These are phyloP conservation scores for Ophiostoma himal-ulmi DNA, from an alignment of 2,329 filamentous ascomycete species.

Conservation along the genomic window DNA sequence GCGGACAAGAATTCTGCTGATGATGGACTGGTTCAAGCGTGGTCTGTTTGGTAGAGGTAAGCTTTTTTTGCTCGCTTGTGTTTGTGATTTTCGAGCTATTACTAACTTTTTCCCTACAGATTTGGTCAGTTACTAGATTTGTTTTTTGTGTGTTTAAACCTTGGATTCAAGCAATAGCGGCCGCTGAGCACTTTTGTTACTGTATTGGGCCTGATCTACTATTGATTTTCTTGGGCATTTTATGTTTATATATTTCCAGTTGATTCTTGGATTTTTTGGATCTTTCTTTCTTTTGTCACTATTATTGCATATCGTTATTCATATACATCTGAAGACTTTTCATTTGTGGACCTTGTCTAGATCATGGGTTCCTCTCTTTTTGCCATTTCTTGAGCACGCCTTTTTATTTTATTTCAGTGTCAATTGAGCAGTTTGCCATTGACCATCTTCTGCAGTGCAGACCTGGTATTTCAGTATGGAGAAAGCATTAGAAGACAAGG, in stretches of 20 bases:
- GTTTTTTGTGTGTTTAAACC: neutral
- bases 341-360: neutral
- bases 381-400: neutral
- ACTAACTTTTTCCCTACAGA: neutral
- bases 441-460: neutral
- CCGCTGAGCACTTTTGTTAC: neutral
- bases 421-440: too few relatives aligned
- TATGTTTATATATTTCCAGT: neutral
- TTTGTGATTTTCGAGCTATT: neutral
- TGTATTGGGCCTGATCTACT: neutral
- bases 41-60: constrained; percentile 90
- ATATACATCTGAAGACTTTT: neutral
- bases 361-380: neutral
- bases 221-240: neutral
- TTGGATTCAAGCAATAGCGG: neutral
- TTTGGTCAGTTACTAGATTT: constrained; percentile 8
- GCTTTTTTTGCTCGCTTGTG: constrained; percentile 31
- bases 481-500: neutral
- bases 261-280: neutral
- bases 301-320: neutral
- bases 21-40: constrained; percentile 99
- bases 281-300: neutral
- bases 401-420: neutral
- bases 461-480: neutral
- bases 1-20: constrained; percentile 77